Evolutionary conservation across 805 yeast species (phyloP), one percentile per base, ranked within the genome.

Genomic region (Myxozyma monticola): DNA sequence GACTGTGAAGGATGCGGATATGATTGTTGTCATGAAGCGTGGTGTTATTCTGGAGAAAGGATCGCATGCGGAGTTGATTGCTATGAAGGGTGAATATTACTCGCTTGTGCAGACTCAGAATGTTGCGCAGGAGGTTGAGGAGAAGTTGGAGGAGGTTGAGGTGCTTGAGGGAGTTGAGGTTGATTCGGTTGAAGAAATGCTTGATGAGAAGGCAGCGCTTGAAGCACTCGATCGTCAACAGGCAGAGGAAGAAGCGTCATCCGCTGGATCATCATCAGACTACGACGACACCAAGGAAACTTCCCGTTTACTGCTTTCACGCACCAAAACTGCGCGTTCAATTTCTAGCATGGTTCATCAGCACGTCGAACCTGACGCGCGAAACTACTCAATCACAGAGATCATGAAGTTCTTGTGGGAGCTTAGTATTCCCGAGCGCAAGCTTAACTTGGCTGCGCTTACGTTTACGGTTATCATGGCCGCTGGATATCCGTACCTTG

Each of bases 1-100:
- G 1, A 77, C 81, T 1, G 73, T 77, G 29, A 69, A 67, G 52
- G 75, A 76, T 53, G 77, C 80, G 51, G 76, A 74, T 35, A 58
- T 76, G 47, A 69, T 77, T 5, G 68, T 77, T 41, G 80, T 77
- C 10, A 64, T 77, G 49, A 48, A 58, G 7, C 64, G 66, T 21
- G 74, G 78, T 6, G 77, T 72, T 48, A 77, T 76, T 53, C 76
- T 65, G 20, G 74, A 71, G 56, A 63, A 65, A 34, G 74, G 74
- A 6, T 53, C 54, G 8, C 72, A 69, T 43, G 60, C 55, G 3
- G 66, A 63, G 33, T 57, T 71, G 26, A 34, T 65, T 15, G 64
- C 48, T 0, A 40, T 25, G n/a, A 30, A 45, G 30, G 69, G 67
- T 36, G 48, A 54, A 54, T 53, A 63, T 52, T 51, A 58, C 45